phyloP scores from a whole-genome alignment of 345 rosid genomes.

The Bruguiera parviflora region DNA sequence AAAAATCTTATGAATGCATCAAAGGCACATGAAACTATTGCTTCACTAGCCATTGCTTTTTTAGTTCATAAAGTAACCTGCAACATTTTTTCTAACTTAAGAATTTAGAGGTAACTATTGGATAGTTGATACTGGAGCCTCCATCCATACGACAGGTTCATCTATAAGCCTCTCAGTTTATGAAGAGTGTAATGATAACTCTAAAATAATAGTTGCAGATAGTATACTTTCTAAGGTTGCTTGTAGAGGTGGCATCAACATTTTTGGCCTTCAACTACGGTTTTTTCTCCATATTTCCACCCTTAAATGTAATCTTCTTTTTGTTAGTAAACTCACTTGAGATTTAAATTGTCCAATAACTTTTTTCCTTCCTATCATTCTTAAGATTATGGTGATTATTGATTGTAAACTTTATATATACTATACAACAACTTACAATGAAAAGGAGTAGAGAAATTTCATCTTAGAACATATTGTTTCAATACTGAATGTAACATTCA shows the following conservation, averaged over 20 bases:
- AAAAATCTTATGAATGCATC: not conserved
- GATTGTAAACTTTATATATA: not conserved
- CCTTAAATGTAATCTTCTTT: not conserved
- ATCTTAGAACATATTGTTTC: too few species aligned
- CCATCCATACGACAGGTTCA: not conserved
- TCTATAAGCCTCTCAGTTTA: not conserved
- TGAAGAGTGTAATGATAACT: not conserved
- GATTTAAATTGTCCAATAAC: conserved; percentile 1
- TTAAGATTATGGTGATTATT: too few species aligned
- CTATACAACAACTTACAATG: too few species aligned
- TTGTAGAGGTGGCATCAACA: not conserved
- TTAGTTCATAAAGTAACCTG: too few species aligned
- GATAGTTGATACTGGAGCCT: conserved; percentile 3
- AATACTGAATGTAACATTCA: too few species aligned
- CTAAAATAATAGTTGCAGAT: not conserved
- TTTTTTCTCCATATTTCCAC: not conserved
- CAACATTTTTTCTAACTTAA: too few species aligned
- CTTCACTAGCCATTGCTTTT: not conserved
- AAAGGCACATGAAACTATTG: not conserved
- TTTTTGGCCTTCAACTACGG: not conserved
- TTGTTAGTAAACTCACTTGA: not conserved
- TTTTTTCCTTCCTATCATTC: not conserved
- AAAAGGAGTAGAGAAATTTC: too few species aligned
- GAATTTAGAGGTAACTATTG: not conserved
- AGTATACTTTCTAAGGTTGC: not conserved